Evolutionary conservation across 192 early-diverging fungal species (phyloP).

Genomic region (Backusella psychrophila): DNA sequence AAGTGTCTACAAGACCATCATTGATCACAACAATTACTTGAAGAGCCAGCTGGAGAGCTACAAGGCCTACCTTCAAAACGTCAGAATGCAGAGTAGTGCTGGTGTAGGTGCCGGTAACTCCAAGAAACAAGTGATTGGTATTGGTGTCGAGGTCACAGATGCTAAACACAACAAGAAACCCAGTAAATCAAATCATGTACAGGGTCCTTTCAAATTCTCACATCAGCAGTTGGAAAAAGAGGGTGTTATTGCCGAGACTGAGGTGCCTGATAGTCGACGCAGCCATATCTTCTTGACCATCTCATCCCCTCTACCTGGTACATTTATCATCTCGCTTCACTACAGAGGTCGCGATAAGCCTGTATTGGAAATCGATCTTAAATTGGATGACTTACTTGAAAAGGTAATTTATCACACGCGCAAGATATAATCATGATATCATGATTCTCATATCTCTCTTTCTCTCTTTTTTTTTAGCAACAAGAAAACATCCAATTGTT

Average conservation of each 20-base stretch:
- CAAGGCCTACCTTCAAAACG: constrained; percentile 92
- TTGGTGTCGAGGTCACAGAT: constrained; percentile 57
- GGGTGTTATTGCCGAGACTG: constrained; percentile 85
- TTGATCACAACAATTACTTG: constrained; percentile 93
- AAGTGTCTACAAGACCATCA: constrained; percentile 87
- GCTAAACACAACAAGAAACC: constrained; percentile 48
- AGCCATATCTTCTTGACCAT: constrained; percentile 88
- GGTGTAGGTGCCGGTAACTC: not conserved
- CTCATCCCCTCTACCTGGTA: constrained; percentile 79
- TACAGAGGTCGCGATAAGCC: constrained; percentile 90
- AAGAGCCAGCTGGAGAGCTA: constrained; percentile 86
- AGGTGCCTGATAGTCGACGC: constrained; percentile 85
- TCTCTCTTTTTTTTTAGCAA: too few relatives aligned
- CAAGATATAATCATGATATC: not conserved
- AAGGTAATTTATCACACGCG: constrained; percentile 43
- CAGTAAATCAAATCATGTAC: constrained; percentile 29
- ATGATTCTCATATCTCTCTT: not conserved
- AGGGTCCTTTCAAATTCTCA: constrained; percentile 78
- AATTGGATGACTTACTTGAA: constrained; percentile 78
- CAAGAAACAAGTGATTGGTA: constrained; percentile 48
- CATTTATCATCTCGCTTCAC: constrained; percentile 86
- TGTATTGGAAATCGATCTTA: constrained; percentile 93
- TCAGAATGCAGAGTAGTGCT: constrained; percentile 64
- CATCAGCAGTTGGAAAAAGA: constrained; percentile 84
- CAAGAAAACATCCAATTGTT: constrained; percentile 79